These are phyloP conservation scores for Heliamphora exappendiculata DNA, from an alignment of 148 eudicot species.

Conservation along the genomic window DNA sequence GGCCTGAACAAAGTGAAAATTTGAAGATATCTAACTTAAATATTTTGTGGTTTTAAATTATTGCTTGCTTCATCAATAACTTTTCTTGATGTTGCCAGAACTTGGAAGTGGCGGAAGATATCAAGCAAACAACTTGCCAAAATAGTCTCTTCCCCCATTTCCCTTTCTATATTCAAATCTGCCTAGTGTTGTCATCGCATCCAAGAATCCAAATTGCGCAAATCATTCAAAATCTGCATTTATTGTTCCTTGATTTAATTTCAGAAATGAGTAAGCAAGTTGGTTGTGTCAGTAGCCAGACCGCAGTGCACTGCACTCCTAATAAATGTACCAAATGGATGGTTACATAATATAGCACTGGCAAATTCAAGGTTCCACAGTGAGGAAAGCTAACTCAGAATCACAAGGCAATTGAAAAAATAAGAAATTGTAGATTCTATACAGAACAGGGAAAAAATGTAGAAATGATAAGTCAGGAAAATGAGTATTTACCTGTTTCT, in stretches of 20 bases:
- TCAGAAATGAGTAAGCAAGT: neutral
- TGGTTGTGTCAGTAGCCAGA: neutral
- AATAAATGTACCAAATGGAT: neutral
- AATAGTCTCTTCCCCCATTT: conserved; percentile 2
- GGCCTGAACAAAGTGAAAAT: conserved; percentile 46
- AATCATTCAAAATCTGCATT: neutral
- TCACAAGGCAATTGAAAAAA: neutral
- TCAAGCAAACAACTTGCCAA: neutral
- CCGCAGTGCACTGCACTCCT: neutral
- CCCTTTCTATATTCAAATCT: neutral
- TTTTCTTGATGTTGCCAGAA: neutral
- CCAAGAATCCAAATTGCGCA: neutral
- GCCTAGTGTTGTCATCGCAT: neutral
- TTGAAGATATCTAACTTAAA: neutral
- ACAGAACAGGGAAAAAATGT: neutral
- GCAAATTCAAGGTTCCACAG: neutral
- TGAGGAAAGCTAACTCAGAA: neutral
- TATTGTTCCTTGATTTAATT: neutral
- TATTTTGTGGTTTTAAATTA: neutral
- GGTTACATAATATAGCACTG: neutral
- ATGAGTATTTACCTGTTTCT: conserved; percentile 59
- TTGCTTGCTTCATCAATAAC: neutral
- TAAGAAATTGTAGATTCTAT: neutral
- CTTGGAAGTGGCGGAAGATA: neutral
- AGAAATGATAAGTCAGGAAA: conserved; percentile 3